phyloP scores from a whole-genome alignment of 2,329 filamentous ascomycete species.

The Cladosporium colombiae region DNA sequence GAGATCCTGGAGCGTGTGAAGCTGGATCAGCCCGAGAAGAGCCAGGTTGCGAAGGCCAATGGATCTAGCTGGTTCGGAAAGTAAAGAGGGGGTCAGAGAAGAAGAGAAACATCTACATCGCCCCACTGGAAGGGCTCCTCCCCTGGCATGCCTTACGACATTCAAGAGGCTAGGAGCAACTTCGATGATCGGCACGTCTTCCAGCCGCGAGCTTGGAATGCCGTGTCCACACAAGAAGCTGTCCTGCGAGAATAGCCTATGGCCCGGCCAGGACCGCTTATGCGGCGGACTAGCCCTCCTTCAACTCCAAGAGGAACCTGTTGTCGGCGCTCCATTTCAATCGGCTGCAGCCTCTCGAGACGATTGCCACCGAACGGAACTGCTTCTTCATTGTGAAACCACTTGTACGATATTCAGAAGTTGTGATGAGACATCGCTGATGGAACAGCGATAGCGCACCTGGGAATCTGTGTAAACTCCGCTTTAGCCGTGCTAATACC shows the following conservation, averaged over 20 bases:
- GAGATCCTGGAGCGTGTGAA: slow-evolving; percentile 32
- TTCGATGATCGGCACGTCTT: background rate
- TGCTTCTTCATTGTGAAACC: background rate
- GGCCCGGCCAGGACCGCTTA: background rate
- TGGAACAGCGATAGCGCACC: background rate
- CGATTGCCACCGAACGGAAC: background rate
- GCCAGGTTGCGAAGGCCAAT: slow-evolving; percentile 23
- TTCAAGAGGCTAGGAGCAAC: background rate
- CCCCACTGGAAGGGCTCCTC: background rate
- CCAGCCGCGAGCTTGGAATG: background rate
- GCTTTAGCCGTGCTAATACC: background rate
- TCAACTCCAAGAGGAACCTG: background rate
- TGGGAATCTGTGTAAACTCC: background rate
- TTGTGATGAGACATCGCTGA: background rate
- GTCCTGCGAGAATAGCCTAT: background rate
- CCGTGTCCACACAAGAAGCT: background rate
- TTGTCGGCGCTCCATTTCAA: background rate
- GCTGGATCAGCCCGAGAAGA: slow-evolving; percentile 28
- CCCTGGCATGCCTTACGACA: background rate
- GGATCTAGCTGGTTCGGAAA: slow-evolving; percentile 23
- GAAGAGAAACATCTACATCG: background rate
- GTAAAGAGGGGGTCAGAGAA: background rate
- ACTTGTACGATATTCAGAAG: background rate
- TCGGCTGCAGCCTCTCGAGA: background rate
- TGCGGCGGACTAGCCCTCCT: background rate